These are phyloP conservation scores for Lathyrus aphaca DNA, from an alignment of 306 rosid genomes.

Conservation along the genomic window DNA sequence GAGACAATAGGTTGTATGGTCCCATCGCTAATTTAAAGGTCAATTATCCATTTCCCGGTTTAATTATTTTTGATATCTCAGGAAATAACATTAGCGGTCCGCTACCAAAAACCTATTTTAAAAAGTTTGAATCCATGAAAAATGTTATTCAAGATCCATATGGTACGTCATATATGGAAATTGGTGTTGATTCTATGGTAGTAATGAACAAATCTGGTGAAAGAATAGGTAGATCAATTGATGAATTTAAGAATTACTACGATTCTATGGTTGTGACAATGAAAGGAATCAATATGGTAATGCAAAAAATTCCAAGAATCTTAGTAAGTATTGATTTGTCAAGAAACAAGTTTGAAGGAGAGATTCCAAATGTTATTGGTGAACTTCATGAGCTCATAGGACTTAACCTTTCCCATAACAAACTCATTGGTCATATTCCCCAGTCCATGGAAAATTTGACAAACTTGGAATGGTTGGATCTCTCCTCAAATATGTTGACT, in stretches of 20 bases:
- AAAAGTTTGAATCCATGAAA: too few species aligned
- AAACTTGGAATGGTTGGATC: constrained; percentile 44
- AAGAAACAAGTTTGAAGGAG: constrained; percentile 41
- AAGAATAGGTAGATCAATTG: too few species aligned
- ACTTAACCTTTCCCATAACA: constrained; percentile 44
- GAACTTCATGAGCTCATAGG: constrained; percentile 28
- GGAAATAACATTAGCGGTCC: constrained; percentile 30
- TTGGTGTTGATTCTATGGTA: too few species aligned
- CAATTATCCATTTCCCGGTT: constrained; percentile 13
- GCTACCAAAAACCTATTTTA: not conserved
- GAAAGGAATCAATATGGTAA: not conserved
- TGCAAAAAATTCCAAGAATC: not conserved
- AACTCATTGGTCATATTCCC: constrained; percentile 40
- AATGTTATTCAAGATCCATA: too few species aligned
- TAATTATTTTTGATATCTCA: constrained; percentile 22
- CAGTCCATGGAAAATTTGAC: constrained; percentile 34
- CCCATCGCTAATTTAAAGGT: not conserved
- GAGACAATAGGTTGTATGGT: constrained; percentile 46
- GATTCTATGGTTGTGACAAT: constrained; percentile 8
- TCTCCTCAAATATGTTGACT: constrained; percentile 40
- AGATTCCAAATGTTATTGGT: constrained; percentile 43
- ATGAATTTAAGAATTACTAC: too few species aligned
- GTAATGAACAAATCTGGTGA: too few species aligned
- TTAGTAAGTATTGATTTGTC: constrained; percentile 45
- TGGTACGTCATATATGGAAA: too few species aligned